Evolutionary conservation across 2,329 filamentous ascomycete species (phyloP).

Genomic region (Beauveria medogensis): DNA sequence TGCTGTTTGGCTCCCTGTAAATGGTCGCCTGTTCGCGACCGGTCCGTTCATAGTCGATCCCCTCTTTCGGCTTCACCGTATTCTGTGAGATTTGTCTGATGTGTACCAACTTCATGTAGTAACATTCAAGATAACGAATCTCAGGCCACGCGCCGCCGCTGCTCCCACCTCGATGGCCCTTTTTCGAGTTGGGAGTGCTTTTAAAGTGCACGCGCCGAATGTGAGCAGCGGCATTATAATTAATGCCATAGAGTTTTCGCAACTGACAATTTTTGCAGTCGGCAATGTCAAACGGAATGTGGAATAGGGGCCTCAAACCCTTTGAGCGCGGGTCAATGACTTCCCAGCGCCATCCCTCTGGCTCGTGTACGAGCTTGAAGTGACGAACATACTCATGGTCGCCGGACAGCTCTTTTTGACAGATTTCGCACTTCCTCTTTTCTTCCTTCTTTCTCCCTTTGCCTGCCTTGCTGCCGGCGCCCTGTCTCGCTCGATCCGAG

Average conservation of each 20-base stretch:
- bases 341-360: neutral
- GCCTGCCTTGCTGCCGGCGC: neutral
- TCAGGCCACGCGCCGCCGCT: too few relatives aligned
- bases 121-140: slow-evolving; percentile 34
- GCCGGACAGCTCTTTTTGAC: neutral
- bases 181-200: slow-evolving; percentile 41
- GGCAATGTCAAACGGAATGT: slow-evolving; percentile 50
- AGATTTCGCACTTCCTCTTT: neutral
- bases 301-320: neutral
- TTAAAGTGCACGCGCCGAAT: slow-evolving; percentile 80
- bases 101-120: slow-evolving; percentile 49
- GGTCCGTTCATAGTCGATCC: neutral
- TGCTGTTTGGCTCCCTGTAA: neutral
- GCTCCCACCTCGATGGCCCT: slow-evolving; percentile 23
- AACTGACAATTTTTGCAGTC: slow-evolving; percentile 78
- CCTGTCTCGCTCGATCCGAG: too few relatives aligned
- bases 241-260: slow-evolving; percentile 75
- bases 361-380: neutral
- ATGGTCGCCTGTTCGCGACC: slow-evolving; percentile 8
- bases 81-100: slow-evolving; percentile 34
- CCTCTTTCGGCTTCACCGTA: slow-evolving; percentile 20
- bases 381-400: neutral
- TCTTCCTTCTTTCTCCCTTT: neutral
- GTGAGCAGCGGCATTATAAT: slow-evolving; percentile 93
- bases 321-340: neutral